Percentiles rank a stretch among this genome's conserved stretches.
These are phyloP conservation scores for Boletellus emodensis DNA, from an alignment of 768 basidiomycete genomes.

Conservation along the genomic window DNA sequence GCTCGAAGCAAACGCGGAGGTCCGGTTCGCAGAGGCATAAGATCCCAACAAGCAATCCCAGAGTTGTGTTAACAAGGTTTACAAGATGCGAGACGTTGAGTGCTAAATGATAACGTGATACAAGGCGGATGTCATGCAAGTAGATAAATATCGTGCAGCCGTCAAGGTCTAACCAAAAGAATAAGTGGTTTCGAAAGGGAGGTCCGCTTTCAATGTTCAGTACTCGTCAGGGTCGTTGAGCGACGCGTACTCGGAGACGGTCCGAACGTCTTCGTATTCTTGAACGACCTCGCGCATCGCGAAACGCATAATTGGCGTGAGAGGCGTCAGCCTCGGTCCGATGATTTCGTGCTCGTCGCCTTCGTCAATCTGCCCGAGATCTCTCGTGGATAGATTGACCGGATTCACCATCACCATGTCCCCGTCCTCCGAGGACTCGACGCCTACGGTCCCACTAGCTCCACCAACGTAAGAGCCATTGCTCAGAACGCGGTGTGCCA, in stretches of 20 bases:
- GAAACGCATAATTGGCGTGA: conserved; percentile 76
- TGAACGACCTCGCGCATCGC: conserved; percentile 82
- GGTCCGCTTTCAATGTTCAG: conserved; percentile 22
- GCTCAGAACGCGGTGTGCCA: conserved; percentile 26
- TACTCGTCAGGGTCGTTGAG: conserved; percentile 69
- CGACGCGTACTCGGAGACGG: conserved; percentile 76
- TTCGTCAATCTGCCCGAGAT: conserved; percentile 45
- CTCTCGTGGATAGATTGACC: conserved; percentile 36
- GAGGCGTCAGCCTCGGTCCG: conserved; percentile 72
- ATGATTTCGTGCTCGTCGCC: conserved; percentile 54
- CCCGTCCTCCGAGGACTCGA: conserved; percentile 40
- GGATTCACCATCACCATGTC: conserved; percentile 45
- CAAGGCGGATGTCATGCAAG: not conserved
- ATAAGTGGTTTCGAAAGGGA: not conserved
- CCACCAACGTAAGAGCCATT: conserved; percentile 25
- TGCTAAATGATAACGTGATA: conserved; percentile 1
- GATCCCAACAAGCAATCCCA: not conserved
- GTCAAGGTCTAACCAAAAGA: not conserved
- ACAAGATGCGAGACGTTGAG: conserved; percentile 2
- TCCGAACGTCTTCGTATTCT: conserved; percentile 76
- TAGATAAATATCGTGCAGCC: conserved; percentile 11
- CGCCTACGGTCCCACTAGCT: conserved; percentile 41
- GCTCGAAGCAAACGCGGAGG: conserved; percentile 87
- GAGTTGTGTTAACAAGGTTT: not conserved
- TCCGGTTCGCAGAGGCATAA: conserved; percentile 70